Evolutionary conservation across 768 basidiomycete species (phyloP).

Genomic region (Pulveroboletus sp.): DNA sequence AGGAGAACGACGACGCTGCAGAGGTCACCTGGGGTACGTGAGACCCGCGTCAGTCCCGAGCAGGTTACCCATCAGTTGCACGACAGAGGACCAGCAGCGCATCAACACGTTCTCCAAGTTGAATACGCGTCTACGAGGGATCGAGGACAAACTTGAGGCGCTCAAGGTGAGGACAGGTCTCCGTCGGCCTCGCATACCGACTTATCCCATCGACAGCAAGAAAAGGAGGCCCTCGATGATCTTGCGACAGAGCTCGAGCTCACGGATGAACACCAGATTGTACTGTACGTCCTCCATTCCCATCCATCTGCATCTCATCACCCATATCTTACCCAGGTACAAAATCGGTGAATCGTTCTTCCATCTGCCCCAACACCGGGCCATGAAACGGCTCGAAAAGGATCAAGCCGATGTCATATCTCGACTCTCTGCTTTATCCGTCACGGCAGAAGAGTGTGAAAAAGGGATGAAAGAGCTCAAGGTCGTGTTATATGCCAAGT

Average conservation of each 20-base stretch:
- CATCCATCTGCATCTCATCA: constrained; percentile 45
- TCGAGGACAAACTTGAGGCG: constrained; percentile 66
- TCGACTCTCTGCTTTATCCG: constrained; percentile 48
- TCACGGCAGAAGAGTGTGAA: constrained; percentile 60
- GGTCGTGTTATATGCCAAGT: constrained; percentile 79
- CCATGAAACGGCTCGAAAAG: constrained; percentile 64
- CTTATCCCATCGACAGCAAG: constrained; percentile 51
- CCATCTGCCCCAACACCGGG: constrained; percentile 65
- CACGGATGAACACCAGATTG: constrained; percentile 75
- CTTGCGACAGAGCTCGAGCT: constrained; percentile 84
- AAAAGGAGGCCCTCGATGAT: constrained; percentile 93
- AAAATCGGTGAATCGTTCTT: constrained; percentile 87
- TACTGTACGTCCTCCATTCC: constrained; percentile 50
- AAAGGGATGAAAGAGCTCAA: constrained; percentile 78
- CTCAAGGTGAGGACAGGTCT: constrained; percentile 56
- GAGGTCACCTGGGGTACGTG: constrained; percentile 82
- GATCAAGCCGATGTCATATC: constrained; percentile 59
- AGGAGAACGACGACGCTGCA: constrained; percentile 67
- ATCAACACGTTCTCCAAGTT: constrained; percentile 92
- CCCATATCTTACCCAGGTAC: constrained; percentile 68
- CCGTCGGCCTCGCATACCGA: neutral
- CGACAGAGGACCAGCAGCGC: constrained; percentile 74
- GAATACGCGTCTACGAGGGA: constrained; percentile 67
- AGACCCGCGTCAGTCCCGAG: too few species aligned
- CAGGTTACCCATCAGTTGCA: neutral